Evolutionary conservation across 2,329 filamentous ascomycete species (phyloP), one percentile per base, ranked within the genome.

Genomic region (Colletotrichum truncatum): DNA sequence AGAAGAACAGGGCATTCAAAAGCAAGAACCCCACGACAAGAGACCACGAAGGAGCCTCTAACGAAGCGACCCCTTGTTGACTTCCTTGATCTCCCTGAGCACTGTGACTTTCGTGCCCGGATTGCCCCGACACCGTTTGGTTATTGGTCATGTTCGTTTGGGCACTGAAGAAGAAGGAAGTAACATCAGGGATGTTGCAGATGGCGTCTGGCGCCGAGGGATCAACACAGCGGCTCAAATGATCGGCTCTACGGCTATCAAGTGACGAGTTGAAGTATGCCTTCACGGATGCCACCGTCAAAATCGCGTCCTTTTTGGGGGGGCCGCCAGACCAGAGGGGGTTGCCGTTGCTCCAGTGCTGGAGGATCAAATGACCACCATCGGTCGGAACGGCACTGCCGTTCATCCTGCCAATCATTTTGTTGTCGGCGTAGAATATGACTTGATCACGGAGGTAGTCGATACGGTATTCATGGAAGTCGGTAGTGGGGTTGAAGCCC

Each of bases 261-360:
- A 81, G 70, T 3, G 89, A 89, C 14, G 89, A 89, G 80, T 94
- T 94, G 80, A 94, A 95, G 76, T 94, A 95, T 0, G 89, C 89
- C 75, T 92, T 93, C 62, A 93, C 84, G 72, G 93, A 93, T 36
- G 83, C 85, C 23, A 94, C 82, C 6, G 84, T 86, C 70, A 93
- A 81, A 16, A 84, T 77, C 0, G 91, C 87, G 70, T 94, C 89
- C 32, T 80, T 67, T 0, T 70, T 69, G 0, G 92, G 92, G 3
- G 92, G 92, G 0, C 92, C 92, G 11, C 83, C 88, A 39, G 89
- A 91, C 92, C 92, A 95, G 2, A 80, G 72, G 6, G 82, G 73
- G 73, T 94, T 90, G 32, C 92, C 92, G 70, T 94, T 94, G 74
- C 90, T 93, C 92, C 92, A 89, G 75, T 94, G 92, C 71, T 89